Evolutionary conservation across 768 basidiomycete species (phyloP).

Genomic region (Psilocybe tampanensis): DNA sequence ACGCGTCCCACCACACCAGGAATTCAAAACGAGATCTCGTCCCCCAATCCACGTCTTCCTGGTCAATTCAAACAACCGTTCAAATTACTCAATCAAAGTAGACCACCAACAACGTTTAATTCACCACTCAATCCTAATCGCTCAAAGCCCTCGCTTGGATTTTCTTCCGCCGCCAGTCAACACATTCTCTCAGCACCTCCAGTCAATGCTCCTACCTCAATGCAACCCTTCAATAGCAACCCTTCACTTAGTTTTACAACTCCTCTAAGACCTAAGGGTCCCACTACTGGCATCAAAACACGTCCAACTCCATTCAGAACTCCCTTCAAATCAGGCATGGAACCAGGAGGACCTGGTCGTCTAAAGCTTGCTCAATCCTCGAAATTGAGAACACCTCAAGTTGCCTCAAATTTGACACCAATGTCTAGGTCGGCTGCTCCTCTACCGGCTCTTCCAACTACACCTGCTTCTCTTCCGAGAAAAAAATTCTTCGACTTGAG

Average conservation of each 20-base stretch:
- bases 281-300: constrained; percentile 14
- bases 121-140: constrained; percentile 33
- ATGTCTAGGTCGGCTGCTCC: constrained; percentile 3
- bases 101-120: constrained; percentile 11
- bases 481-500: constrained; percentile 46
- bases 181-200: constrained; percentile 34
- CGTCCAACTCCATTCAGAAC: constrained; percentile 54
- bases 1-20: constrained; percentile 18
- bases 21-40: constrained; percentile 12
- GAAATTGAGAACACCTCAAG: constrained; percentile 17
- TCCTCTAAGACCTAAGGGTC: constrained; percentile 12
- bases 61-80: constrained; percentile 53
- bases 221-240: background rate
- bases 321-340: constrained; percentile 61
- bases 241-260: constrained; percentile 9
- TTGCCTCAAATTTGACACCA: constrained; percentile 6
- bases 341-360: constrained; percentile 44
- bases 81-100: constrained; percentile 22
- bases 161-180: constrained; percentile 25
- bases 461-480: constrained; percentile 3
- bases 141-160: constrained; percentile 14
- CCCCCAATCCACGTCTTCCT: constrained; percentile 21
- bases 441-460: constrained; percentile 9
- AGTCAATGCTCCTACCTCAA: constrained; percentile 15
- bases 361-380: constrained; percentile 23